Base-by-base conservation (phyloP, 108 stramenopile genomes). In the Epithemia pelagica region DNA sequence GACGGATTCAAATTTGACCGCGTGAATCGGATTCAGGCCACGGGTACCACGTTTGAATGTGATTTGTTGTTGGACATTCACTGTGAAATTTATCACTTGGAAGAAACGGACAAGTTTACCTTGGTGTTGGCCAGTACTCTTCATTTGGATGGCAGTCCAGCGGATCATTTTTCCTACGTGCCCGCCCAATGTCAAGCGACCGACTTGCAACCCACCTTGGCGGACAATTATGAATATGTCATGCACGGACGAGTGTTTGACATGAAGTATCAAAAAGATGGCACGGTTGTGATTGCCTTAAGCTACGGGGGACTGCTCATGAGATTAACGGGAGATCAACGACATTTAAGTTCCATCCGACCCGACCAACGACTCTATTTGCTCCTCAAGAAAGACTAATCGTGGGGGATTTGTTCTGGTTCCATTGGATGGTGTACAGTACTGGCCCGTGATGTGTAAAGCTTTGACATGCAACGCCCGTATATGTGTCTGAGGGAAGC, bases 201-300 rank as follows among this genome's bases (percentile, higher is more conserved):
- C 28, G 37, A 46, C 37, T 5, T 46, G 37, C 92, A 94, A 65
- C 80, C 86, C 23, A 84, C 93, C 0, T 74, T 97, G 59, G 94
- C 94, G 28, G 95, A 96, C 74, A 91, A 91, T 70, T 98, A 95
- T 73, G 97, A 98, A 67, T 98, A 98, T 72, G 97, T 95, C 26
- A 98, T 97, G 95, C 95, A 96, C 74, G 97, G 97, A 21, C 77
- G 92, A 21, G 93, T 98, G 18, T 98, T 95, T 82, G 87, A 92
- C 62, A 88, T 94, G 59, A 75, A 83, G 46, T 91, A 96, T 66
- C 70, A 80, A 58, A 91, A 88, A 77, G 91, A 87, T 68, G 83
- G 79, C 19, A 81, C 83, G 33, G 86, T 93, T 33, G 87, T 80
- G 26, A 82, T 98, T 62, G 82, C 87, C 8, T 83, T 92, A 32